These are phyloP conservation scores for Anisodus tanguticus DNA, from an alignment of 257 asterid genomes.

Conservation along the genomic window DNA sequence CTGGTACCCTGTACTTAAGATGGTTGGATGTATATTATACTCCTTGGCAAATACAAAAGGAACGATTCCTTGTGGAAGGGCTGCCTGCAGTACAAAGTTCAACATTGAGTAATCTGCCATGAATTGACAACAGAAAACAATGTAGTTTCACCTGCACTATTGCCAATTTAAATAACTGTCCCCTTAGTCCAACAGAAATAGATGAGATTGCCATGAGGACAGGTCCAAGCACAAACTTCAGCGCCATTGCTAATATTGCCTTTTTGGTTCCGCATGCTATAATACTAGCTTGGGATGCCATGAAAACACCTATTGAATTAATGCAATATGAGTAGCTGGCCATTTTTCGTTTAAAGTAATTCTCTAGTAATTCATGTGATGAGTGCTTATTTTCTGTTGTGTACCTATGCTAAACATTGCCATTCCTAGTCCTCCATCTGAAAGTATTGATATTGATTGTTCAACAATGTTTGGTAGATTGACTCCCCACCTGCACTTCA, in stretches of 20 bases:
- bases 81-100: conserved; percentile 65
- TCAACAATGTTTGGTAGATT: conserved; percentile 66
- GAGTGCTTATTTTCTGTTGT: conserved; percentile 30
- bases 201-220: conserved; percentile 74
- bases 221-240: conserved; percentile 81
- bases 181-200: conserved; percentile 62
- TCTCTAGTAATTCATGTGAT: conserved; percentile 27
- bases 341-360: neutral
- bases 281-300: conserved; percentile 81
- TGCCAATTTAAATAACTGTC: conserved; percentile 70
- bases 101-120: conserved; percentile 21
- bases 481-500: conserved; percentile 61
- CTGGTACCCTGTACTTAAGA: conserved; percentile 85
- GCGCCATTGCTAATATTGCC: conserved; percentile 62
- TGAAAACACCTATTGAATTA: conserved; percentile 67
- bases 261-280: conserved; percentile 73
- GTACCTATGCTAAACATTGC: conserved; percentile 97
- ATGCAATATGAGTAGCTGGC: neutral
- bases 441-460: conserved; percentile 59
- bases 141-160: conserved; percentile 67
- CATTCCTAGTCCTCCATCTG: conserved; percentile 98
- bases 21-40: conserved; percentile 75
- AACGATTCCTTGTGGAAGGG: conserved; percentile 95
- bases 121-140: conserved; percentile 16
- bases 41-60: conserved; percentile 95